Base-by-base conservation (phyloP, 768 basidiomycete genomes). In the Russula virescens region DNA sequence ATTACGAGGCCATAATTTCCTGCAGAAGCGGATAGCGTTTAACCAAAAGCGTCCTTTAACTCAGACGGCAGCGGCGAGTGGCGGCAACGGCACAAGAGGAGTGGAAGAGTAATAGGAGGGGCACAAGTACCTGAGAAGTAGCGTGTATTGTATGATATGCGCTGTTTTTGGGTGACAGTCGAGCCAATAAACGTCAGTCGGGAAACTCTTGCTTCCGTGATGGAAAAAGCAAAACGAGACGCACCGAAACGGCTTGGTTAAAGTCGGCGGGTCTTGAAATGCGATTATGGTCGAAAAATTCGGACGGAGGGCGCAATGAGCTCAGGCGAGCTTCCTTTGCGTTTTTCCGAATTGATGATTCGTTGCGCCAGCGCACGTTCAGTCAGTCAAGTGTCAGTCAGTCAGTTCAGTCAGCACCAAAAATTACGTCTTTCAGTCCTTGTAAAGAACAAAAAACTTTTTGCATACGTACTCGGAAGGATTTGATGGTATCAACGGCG, bases 61-160 rank as follows among this genome's bases (percentile, higher is more conserved):
- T 7, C 38, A 38, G 38, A 11, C 38, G 38, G 38, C 13, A 11
- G 13, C 38, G 38, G 38, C n/a, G n/a, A n/a, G n/a, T n/a, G n/a
- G n/a, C n/a, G n/a, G n/a, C n/a, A n/a, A n/a, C n/a, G n/a, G n/a
- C n/a, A n/a, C n/a, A 14, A 9, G 38, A 38, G 5, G 38, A 38
- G 38, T 35, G 34, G 34, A 35, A 10, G 13, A 38, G 38, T 9
- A 11, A 38, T 11, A 14, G 38, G 10, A 38, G 34, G 13, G 38
- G 13, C 13, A 11, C 19, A 63, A 72, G 59, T 64, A 87, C 86
- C 87, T 61, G 89, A 91, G 75, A 91, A 91, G 72, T 91, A 91
- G 53, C 89, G 86, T 45, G 93, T 94, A 77, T 96, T 96, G 79
- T 96, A 94, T 25, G 91, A 91, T 82, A 95, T 91, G 62, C 93